Evolutionary conservation across 1,284 basidiomycete species (phyloP), one percentile per base, ranked within the genome.

Genomic region (Cerioporus squamosus): DNA sequence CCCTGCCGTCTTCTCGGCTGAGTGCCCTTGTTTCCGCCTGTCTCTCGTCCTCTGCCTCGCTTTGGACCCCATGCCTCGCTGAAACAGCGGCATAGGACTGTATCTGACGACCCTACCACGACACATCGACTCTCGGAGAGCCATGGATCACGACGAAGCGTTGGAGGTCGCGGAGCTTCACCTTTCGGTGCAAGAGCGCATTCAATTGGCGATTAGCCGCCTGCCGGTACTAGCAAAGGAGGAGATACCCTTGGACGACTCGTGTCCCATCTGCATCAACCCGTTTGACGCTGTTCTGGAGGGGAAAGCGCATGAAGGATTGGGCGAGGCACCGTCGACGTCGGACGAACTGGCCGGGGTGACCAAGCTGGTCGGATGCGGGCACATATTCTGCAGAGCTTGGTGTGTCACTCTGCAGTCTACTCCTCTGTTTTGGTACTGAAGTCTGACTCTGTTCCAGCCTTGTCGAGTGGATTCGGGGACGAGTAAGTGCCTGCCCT

Each of bases 321-420:
- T 64, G 6, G 62, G 53, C 17, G 52, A 56, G 12, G 66, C 67
- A 12, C 47, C 53, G 15, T 46, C 53, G 20, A 31, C 64, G n/a
- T 47, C 57, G 20, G 56, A 59, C n/a, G 61, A 63, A 31, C 50
- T 63, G 42, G 59, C 57, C 22, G 84, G 84, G 2, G 74, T 89
- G 10, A 88, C 87, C 5, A 84, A 81, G 66, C 72, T 90, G 1
- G 72, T 69, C 4, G 75, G 71, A 2, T 90, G 88, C 66, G 84
- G 84, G 0, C 88, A 90, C 72, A 66, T 86, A 7, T 90, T 90
- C 67, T 90, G 87, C 68, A 74, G 79, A 53, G 77, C 80, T 67
- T 87, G 89, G 87, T 88, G 66, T 64, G 84, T 72, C 24, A 40
- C 59, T 4, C n/a, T 18, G 15, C n/a, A 15, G 36, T 39, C 33